phyloP scores from a whole-genome alignment of 2,329 filamentous ascomycete species.

The Endoconidiophora laricicola region DNA sequence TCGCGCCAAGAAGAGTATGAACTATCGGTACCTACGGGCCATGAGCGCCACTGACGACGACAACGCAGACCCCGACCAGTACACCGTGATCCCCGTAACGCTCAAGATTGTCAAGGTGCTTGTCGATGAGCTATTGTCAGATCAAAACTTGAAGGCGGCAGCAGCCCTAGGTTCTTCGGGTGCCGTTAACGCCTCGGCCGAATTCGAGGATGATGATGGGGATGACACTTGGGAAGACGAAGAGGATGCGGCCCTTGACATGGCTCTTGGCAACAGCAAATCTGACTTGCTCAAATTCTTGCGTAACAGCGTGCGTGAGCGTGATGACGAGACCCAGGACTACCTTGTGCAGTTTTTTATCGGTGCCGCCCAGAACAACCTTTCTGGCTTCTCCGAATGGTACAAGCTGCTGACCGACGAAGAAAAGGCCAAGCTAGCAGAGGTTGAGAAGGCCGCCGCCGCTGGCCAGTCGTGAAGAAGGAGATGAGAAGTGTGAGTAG shows the following conservation, averaged over 20 bases:
- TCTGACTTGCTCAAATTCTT: conserved; percentile 67
- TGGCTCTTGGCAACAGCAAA: conserved; percentile 52
- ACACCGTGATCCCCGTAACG: conserved; percentile 69
- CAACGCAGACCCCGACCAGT: conserved; percentile 62
- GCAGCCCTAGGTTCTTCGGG: conserved; percentile 47
- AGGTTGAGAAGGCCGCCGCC: conserved; percentile 26
- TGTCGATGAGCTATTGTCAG: conserved; percentile 75
- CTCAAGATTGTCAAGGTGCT: conserved; percentile 95
- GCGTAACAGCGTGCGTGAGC: conserved; percentile 45
- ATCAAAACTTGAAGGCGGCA: conserved; percentile 47
- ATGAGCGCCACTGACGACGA: conserved; percentile 13
- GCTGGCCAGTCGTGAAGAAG: neutral
- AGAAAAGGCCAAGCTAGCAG: conserved; percentile 39
- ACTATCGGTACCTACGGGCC: conserved; percentile 12
- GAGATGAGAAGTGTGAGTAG: neutral
- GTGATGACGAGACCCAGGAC: conserved; percentile 79
- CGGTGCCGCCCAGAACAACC: conserved; percentile 36
- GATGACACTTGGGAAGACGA: conserved; percentile 67
- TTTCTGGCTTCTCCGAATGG: conserved; percentile 39
- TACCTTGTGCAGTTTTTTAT: conserved; percentile 75
- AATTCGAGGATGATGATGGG: conserved; percentile 36
- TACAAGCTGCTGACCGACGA: conserved; percentile 37
- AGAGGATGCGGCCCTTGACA: conserved; percentile 67
- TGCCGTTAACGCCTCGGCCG: conserved; percentile 40
- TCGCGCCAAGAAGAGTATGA: conserved; percentile 62